Base-by-base conservation (phyloP, 2,329 filamentous ascomycete genomes). In the Trichophaea hybrida region DNA sequence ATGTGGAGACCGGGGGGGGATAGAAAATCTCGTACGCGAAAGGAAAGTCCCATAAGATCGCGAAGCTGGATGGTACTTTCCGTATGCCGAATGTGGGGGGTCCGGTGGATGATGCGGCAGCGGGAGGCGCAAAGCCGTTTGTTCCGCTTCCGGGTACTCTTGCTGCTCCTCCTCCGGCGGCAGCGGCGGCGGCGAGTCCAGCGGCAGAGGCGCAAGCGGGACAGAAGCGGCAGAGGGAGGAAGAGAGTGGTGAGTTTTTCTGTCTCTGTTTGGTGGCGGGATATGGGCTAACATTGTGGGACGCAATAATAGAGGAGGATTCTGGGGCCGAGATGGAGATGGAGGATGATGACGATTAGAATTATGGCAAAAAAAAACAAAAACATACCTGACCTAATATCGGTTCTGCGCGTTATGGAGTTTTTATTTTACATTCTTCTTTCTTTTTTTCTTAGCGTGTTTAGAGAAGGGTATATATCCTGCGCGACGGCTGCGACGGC, bases 21-120 rank as follows among this genome's bases (percentile, higher is more conserved):
- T 10, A 97, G 91, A 86, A 83, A 80, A 89, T 98, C 67, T 78
- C 84, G 66, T 98, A 97, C 72, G 89, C 87, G 59, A 95, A 90
- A 72, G 83, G 84, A 59, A 91, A 91, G 70, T 96, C 90, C 2
- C 79, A 95, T 71, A 85, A 86, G 31, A 82, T 98, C 63, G 82
- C 88, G 37, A 95, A 94, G 73, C 82, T 98, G 57, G 90, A 95
- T 66, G 93, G 93, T 64, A 91, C 88, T 12, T 95, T 89, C 74
- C 83, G 84, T 69, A 78, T 86, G 67, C 61, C 63, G 17, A 59
- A 46, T 17, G 24, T 3, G 3, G 82, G 87, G 12, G 74, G 76
- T 44, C 61, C 70, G 43, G 73, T 73, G 10, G 74, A 76, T 33
- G 77, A 75, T 33, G 77, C 78, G 59, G 75, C 76, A 56, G 76